These are phyloP conservation scores for Tetrapisispora phaffii DNA, from an alignment of 805 yeast genomes.

Conservation along the genomic window DNA sequence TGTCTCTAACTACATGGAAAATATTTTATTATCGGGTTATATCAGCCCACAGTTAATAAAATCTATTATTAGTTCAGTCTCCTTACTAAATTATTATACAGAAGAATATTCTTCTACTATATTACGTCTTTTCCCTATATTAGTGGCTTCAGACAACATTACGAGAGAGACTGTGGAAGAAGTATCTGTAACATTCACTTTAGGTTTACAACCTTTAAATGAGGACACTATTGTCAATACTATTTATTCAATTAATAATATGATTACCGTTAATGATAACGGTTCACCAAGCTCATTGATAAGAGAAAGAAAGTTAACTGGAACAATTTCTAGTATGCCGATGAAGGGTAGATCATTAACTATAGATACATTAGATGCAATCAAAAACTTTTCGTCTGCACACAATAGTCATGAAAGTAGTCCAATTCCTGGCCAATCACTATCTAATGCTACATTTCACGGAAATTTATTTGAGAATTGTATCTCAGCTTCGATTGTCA, in stretches of 20 bases:
- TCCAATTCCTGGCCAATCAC: not conserved
- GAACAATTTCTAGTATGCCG: slow-evolving; percentile 9
- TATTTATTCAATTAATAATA: slow-evolving; percentile 72
- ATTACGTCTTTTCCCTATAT: slow-evolving; percentile 38
- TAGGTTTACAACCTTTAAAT: slow-evolving; percentile 56
- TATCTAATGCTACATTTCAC: slow-evolving; percentile 8
- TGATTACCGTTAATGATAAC: slow-evolving; percentile 48
- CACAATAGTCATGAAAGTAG: not conserved
- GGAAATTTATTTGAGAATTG: slow-evolving; percentile 48
- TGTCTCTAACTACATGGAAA: slow-evolving; percentile 42
- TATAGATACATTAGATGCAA: slow-evolving; percentile 13
- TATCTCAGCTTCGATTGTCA: slow-evolving; percentile 54
- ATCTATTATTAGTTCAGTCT: slow-evolving; percentile 45
- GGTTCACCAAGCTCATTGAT: slow-evolving; percentile 29
- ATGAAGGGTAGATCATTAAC: slow-evolving; percentile 9
- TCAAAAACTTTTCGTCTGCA: slow-evolving; percentile 4
- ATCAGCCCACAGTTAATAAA: slow-evolving; percentile 17
- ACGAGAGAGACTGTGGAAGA: slow-evolving; percentile 37
- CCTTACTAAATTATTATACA: slow-evolving; percentile 37
- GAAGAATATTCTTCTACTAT: slow-evolving; percentile 28
- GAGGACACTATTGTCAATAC: slow-evolving; percentile 79
- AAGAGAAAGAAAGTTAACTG: slow-evolving; percentile 29
- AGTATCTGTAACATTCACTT: slow-evolving; percentile 50
- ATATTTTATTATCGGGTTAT: slow-evolving; percentile 33
- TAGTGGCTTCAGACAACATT: slow-evolving; percentile 48